Conservation (phyloP, 768 basidiomycete genomes). For the Phylloporus arenicola region DNA sequence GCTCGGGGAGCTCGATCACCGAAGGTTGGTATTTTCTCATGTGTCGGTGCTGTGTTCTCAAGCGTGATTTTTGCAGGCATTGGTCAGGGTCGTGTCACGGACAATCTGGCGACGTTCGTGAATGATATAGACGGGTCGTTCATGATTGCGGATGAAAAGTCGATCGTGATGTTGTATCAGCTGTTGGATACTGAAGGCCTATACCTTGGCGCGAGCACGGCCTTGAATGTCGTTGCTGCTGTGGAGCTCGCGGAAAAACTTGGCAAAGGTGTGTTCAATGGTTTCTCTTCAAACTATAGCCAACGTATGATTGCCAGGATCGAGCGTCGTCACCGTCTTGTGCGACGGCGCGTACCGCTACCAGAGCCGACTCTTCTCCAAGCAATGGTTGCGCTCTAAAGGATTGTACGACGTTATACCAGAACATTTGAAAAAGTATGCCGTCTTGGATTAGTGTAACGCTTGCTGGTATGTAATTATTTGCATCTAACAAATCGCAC, state of each 20-base stretch:
- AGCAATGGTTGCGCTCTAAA: constrained; percentile 84
- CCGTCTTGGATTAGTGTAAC: constrained; percentile 61
- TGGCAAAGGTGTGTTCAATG: constrained; percentile 57
- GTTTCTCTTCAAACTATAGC: not conserved
- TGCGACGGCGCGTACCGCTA: constrained; percentile 97
- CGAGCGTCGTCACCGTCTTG: constrained; percentile 81
- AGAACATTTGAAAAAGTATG: constrained; percentile 79
- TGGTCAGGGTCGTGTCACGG: constrained; percentile 92
- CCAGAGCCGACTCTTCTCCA: constrained; percentile 93
- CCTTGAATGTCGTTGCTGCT: constrained; percentile 93
- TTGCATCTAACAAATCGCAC: not conserved
- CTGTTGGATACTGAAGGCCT: constrained; percentile 88
- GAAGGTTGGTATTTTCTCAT: constrained; percentile 53
- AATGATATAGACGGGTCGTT: constrained; percentile 76
- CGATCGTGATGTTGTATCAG: constrained; percentile 91
- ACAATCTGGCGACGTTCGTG: constrained; percentile 83
- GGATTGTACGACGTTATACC: constrained; percentile 76
- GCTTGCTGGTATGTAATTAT: not conserved
- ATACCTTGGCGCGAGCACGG: constrained; percentile 91
- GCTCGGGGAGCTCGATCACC: constrained; percentile 84
- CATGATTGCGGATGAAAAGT: constrained; percentile 81
- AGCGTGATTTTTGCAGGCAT: constrained; percentile 56
- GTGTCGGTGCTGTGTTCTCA: not conserved
- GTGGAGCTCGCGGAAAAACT: constrained; percentile 80
- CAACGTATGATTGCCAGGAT: constrained; percentile 42